Conservation (phyloP, 305 asterid genomes). For the Fraxinus floribunda region DNA sequence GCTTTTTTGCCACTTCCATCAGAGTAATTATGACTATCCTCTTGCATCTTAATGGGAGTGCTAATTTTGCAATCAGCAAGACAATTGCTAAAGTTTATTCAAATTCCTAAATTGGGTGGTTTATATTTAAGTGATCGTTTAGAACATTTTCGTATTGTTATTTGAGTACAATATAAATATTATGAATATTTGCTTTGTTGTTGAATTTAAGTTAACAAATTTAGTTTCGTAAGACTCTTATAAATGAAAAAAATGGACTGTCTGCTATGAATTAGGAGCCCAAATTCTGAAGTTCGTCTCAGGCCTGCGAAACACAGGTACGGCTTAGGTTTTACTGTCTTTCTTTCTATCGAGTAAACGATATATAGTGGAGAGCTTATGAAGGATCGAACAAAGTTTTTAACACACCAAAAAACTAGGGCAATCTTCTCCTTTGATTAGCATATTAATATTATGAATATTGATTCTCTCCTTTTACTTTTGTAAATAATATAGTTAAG, state of each 20-base stretch:
- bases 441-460: not conserved
- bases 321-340: not conserved
- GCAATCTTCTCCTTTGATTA: not conserved
- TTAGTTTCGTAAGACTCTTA: too few species aligned
- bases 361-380: not conserved
- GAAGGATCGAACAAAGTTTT: not conserved
- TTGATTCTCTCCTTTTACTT: not conserved
- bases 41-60: conserved; percentile 7
- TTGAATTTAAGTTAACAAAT: too few species aligned
- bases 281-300: too few species aligned
- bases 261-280: too few species aligned
- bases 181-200: too few species aligned
- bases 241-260: too few species aligned
- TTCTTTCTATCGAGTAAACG: not conserved
- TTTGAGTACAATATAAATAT: too few species aligned
- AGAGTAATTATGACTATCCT: not conserved
- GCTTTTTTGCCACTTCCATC: conserved; percentile 4
- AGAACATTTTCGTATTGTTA: too few species aligned
- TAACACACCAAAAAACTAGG: not conserved
- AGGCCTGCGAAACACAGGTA: too few species aligned
- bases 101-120: conserved; percentile 9
- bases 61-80: not conserved
- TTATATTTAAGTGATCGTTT: too few species aligned
- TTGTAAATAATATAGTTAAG: not conserved
- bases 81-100: conserved; percentile 11